phyloP scores from a whole-genome alignment of 2,329 filamentous ascomycete genomes.

The Ophiostoma montium region DNA sequence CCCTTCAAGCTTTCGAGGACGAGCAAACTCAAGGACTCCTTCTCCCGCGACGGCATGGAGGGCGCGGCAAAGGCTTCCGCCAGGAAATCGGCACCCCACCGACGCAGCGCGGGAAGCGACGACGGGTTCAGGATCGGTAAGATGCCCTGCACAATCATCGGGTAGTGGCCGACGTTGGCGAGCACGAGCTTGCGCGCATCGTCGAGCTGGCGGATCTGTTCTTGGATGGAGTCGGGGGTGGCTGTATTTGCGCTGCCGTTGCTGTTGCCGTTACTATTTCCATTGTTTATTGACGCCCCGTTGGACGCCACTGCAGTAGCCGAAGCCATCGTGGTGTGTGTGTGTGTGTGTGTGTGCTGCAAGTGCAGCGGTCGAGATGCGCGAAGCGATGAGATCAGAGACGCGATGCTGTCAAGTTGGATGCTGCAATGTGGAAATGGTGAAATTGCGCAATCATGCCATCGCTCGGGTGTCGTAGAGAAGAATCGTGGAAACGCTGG shows the following conservation, averaged over 20 bases:
- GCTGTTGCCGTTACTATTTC: too few species aligned
- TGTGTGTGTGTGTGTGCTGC: too few species aligned
- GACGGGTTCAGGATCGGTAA: slow-evolving; percentile 75
- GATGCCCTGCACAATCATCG: slow-evolving; percentile 81
- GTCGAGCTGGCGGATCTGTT: slow-evolving; percentile 78
- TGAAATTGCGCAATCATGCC: too few species aligned
- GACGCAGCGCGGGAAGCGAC: slow-evolving; percentile 64
- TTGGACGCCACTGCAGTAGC: not conserved
- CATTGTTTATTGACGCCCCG: not conserved
- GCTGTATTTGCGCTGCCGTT: not conserved
- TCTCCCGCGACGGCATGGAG: slow-evolving; percentile 60
- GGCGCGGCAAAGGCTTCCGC: slow-evolving; percentile 93
- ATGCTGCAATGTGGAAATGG: too few species aligned
- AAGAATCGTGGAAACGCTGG: too few species aligned
- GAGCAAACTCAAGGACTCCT: slow-evolving; percentile 62
- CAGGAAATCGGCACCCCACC: slow-evolving; percentile 94
- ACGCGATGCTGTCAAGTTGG: too few species aligned
- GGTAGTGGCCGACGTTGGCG: slow-evolving; percentile 75
- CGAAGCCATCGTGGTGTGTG: too few species aligned
- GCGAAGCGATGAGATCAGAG: too few species aligned
- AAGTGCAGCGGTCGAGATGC: too few species aligned
- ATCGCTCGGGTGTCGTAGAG: too few species aligned
- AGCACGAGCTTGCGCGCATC: slow-evolving; percentile 83
- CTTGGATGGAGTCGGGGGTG: slow-evolving; percentile 37
- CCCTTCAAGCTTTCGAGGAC: slow-evolving; percentile 65